Evolutionary conservation across 2,329 filamentous ascomycete species (phyloP).

Genomic region (Scedosporium aurantiacum): DNA sequence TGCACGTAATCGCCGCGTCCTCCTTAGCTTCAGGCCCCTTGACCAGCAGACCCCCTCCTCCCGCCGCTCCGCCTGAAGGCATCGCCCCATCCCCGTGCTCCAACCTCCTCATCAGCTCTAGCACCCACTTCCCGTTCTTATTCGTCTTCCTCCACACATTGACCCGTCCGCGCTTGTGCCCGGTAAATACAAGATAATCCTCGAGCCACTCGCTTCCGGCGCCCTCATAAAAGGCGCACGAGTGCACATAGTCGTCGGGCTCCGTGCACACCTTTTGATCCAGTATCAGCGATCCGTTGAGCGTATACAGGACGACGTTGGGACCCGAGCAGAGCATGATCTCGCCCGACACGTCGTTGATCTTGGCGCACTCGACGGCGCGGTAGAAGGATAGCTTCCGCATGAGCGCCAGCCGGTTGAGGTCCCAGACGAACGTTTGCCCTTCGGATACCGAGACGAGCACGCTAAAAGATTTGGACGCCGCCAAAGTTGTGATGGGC

Average conservation of each 20-base stretch:
- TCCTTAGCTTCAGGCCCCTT: constrained; percentile 40
- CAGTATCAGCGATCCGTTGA: constrained; percentile 76
- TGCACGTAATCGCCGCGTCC: constrained; percentile 67
- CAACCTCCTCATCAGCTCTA: constrained; percentile 70
- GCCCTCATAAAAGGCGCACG: constrained; percentile 89
- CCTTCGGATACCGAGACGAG: constrained; percentile 76
- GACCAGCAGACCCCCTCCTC: neutral
- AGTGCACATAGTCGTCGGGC: constrained; percentile 62
- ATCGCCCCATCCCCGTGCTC: constrained; percentile 56
- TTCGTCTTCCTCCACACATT: constrained; percentile 60
- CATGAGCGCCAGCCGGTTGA: constrained; percentile 82
- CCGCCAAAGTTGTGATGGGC: constrained; percentile 69
- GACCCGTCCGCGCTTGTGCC: constrained; percentile 72
- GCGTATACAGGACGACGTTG: constrained; percentile 66
- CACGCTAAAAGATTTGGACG: constrained; percentile 79
- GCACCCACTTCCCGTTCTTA: constrained; percentile 52
- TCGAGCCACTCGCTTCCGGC: constrained; percentile 85
- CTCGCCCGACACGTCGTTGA: constrained; percentile 86
- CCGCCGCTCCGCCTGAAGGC: constrained; percentile 8
- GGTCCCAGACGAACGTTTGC: constrained; percentile 81
- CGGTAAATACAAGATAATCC: constrained; percentile 76
- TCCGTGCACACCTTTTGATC: constrained; percentile 65
- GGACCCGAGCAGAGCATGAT: constrained; percentile 74
- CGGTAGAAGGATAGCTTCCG: constrained; percentile 54
- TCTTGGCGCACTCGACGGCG: constrained; percentile 60